Conservation (phyloP, 1,284 basidiomycete species). For the Malassezia yamatoensis region DNA sequence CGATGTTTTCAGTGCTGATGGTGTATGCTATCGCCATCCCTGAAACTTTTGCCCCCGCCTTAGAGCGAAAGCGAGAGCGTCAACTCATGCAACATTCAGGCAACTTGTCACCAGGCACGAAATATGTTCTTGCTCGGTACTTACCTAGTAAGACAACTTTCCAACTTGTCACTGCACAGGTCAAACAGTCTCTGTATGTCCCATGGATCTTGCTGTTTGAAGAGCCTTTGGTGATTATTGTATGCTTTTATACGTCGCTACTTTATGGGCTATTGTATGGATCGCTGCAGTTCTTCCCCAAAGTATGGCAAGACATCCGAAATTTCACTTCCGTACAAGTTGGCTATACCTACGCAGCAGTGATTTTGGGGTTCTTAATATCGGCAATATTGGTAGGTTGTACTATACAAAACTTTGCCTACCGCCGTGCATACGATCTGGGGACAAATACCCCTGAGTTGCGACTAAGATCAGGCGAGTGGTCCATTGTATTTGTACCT, state of each 20-base stretch:
- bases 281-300: slow-evolving; percentile 18
- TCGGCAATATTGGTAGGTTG: slow-evolving; percentile 13
- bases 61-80: not conserved
- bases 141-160: not conserved
- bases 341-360: slow-evolving; percentile 16
- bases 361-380: slow-evolving; percentile 11
- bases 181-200: not conserved
- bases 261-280: slow-evolving; percentile 23
- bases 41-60: slow-evolving; percentile 11
- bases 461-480: slow-evolving; percentile 15
- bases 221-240: slow-evolving; percentile 20
- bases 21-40: slow-evolving; percentile 16
- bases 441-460: slow-evolving; percentile 15
- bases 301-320: slow-evolving; percentile 17
- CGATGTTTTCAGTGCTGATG: not conserved
- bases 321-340: slow-evolving; percentile 13
- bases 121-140: not conserved
- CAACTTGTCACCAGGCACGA: not conserved
- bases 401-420: slow-evolving; percentile 10
- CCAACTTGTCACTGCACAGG: not conserved
- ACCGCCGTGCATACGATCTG: slow-evolving; percentile 8
- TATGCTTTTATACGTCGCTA: slow-evolving; percentile 19
- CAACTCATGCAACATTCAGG: not conserved
- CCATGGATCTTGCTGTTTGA: slow-evolving; percentile 18
- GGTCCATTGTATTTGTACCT: slow-evolving; percentile 17